Percentiles rank a stretch among this genome's conserved stretches.
phyloP scores from a whole-genome alignment of 306 rosid genomes.

The Sophora flavescens region DNA sequence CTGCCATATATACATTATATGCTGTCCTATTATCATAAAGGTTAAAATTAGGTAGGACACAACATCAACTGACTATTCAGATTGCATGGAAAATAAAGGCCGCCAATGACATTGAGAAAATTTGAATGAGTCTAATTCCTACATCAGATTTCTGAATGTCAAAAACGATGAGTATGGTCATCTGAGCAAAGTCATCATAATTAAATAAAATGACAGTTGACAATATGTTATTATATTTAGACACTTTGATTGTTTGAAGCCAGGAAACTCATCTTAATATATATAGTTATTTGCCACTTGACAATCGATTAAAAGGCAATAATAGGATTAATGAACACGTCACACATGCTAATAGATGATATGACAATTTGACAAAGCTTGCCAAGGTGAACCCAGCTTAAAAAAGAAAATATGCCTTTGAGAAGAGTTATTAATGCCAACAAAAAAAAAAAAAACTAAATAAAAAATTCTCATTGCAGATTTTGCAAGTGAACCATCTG shows the following conservation, averaged over 20 bases:
- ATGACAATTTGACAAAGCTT: constrained; percentile 27
- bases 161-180: constrained; percentile 44
- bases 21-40: constrained; percentile 33
- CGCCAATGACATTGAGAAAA: constrained; percentile 43
- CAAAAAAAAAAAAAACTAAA: too few species aligned
- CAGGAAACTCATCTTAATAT: constrained; percentile 13
- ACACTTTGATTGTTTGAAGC: constrained; percentile 29
- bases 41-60: constrained; percentile 53
- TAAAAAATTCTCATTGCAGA: neutral
- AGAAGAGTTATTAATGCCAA: neutral
- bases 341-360: constrained; percentile 36
- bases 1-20: constrained; percentile 13
- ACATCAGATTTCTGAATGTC: constrained; percentile 15
- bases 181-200: constrained; percentile 38
- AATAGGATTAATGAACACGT: constrained; percentile 50
- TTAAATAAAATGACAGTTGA: constrained; percentile 44
- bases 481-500: neutral
- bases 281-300: constrained; percentile 21
- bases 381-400: neutral
- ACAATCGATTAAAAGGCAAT: constrained; percentile 44
- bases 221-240: constrained; percentile 10
- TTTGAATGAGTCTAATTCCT: constrained; percentile 43
- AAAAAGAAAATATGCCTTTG: neutral
- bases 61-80: constrained; percentile 46
- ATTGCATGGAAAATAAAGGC: constrained; percentile 30